phyloP scores from a whole-genome alignment of 2,329 filamentous ascomycete genomes.

The Cordyceps cateniannulata region DNA sequence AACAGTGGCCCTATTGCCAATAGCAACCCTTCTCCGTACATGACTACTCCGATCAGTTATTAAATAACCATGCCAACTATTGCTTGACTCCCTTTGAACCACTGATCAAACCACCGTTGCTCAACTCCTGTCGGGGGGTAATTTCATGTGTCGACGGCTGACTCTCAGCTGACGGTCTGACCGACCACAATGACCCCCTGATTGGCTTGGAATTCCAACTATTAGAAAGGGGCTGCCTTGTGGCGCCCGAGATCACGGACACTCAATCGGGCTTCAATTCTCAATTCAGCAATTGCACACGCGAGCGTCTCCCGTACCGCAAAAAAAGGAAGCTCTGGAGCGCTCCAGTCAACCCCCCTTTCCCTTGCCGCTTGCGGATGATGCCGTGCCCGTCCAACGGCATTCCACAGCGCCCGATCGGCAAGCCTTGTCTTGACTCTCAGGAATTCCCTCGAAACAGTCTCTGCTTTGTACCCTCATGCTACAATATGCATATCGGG shows the following conservation, averaged over 20 bases:
- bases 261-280: background rate
- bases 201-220: background rate
- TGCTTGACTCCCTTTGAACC: background rate
- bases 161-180: background rate
- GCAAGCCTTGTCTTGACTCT: no score
- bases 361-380: background rate
- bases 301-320: background rate
- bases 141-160: background rate
- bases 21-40: background rate
- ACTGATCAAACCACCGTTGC: no score
- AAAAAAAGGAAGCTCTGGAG: no score
- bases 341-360: background rate
- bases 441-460: no score
- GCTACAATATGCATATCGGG: no score
- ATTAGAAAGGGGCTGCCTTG: background rate
- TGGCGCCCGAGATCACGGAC: background rate
- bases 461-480: no score
- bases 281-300: background rate
- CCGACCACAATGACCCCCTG: background rate
- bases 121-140: background rate
- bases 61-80: background rate
- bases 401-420: no score
- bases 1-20: background rate
- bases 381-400: no score
- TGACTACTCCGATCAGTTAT: no score